These are phyloP conservation scores for Niveomyces coronatus DNA, from an alignment of 2,329 filamentous ascomycete species.

Conservation along the genomic window DNA sequence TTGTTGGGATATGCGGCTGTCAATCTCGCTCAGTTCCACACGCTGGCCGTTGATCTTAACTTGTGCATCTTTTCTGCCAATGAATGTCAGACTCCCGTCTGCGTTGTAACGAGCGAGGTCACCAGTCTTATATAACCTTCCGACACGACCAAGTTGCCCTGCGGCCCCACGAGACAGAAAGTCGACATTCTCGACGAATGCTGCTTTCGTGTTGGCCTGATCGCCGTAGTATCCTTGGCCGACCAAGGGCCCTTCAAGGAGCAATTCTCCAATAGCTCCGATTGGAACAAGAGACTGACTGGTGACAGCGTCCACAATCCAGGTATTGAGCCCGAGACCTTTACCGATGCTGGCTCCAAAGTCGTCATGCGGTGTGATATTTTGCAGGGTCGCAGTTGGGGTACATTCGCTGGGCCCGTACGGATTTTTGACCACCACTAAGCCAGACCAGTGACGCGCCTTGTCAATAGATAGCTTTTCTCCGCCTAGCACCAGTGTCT, in stretches of 20 bases:
- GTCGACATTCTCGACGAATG: slow-evolving; percentile 31
- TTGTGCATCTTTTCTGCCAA: slow-evolving; percentile 48
- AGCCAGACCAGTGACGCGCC: neutral
- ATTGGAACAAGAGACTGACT: slow-evolving; percentile 19
- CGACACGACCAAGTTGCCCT: neutral
- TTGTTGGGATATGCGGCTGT: slow-evolving; percentile 5
- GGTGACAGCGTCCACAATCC: slow-evolving; percentile 22
- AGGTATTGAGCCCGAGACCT: slow-evolving; percentile 11
- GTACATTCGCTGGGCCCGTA: neutral
- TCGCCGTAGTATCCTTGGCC: slow-evolving; percentile 40
- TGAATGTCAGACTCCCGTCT: slow-evolving; percentile 30
- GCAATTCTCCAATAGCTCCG: slow-evolving; percentile 25
- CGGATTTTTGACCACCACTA: slow-evolving; percentile 8
- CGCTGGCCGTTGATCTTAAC: slow-evolving; percentile 50
- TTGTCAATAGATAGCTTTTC: neutral
- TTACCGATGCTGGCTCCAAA: slow-evolving; percentile 6
- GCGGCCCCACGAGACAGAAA: slow-evolving; percentile 9
- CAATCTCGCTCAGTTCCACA: slow-evolving; percentile 35
- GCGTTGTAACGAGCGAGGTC: slow-evolving; percentile 34
- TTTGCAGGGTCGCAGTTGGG: neutral
- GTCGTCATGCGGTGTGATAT: neutral
- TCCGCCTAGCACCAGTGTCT: slow-evolving; percentile 1
- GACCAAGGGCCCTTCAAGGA: slow-evolving; percentile 33
- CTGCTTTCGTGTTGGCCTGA: slow-evolving; percentile 30
- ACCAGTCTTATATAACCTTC: slow-evolving; percentile 35